Evolutionary conservation across 768 basidiomycete genomes (phyloP).

Genomic region (Obba rivulosa): DNA sequence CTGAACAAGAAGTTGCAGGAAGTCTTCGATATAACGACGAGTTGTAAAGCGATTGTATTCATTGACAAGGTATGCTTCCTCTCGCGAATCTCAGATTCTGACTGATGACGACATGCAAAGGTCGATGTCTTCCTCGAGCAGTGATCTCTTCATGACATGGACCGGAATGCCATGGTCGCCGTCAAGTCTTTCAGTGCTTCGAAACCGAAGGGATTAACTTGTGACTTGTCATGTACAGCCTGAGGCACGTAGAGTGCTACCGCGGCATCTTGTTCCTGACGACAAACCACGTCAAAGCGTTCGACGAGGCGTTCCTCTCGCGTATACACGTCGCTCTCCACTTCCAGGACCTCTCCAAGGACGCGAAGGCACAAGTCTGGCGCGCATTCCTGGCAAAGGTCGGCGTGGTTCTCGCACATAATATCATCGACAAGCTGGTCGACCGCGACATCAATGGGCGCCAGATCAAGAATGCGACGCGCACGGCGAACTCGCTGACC

Average conservation of each 20-base stretch:
- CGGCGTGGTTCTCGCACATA: constrained; percentile 24
- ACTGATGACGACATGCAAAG: too few relatives aligned
- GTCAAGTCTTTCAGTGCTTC: constrained; percentile 27
- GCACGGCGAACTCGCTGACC: constrained; percentile 60
- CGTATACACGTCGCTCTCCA: constrained; percentile 51
- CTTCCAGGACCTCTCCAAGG: constrained; percentile 23
- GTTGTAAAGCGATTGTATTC: constrained; percentile 29
- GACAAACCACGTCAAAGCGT: constrained; percentile 40
- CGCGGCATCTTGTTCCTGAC: constrained; percentile 35
- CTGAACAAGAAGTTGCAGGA: constrained; percentile 24
- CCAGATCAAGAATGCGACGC: constrained; percentile 65
- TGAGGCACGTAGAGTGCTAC: constrained; percentile 29
- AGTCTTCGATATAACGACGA: constrained; percentile 26
- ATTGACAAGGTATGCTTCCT: constrained; percentile 15
- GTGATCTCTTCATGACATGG: constrained; percentile 52
- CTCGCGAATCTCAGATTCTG: not conserved
- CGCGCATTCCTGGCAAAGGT: constrained; percentile 17
- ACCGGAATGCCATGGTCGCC: constrained; percentile 66
- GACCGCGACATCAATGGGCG: constrained; percentile 52
- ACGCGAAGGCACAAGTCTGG: constrained; percentile 22
- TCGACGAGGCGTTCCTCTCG: constrained; percentile 66
- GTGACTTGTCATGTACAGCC: constrained; percentile 2
- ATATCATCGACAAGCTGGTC: constrained; percentile 40
- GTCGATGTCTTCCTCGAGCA: constrained; percentile 57
- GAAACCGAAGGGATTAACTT: too few relatives aligned